Conservation (phyloP, 306 rosid species). For the Rosa multiflora region DNA sequence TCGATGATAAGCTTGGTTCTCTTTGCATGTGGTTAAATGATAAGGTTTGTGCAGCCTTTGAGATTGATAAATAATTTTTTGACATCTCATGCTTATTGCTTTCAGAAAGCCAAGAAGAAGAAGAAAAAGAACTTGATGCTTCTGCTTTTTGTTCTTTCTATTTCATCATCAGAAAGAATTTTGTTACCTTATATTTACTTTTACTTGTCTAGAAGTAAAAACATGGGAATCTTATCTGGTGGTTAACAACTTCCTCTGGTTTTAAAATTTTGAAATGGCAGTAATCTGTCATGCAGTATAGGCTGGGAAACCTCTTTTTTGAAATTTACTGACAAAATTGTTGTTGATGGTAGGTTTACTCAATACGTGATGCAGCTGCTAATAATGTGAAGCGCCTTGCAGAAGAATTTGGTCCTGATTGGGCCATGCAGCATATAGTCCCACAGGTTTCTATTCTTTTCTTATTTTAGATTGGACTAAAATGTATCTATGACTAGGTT, state of each 20-base stretch:
- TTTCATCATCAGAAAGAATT: neutral
- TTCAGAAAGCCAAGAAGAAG: neutral
- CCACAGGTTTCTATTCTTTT: slow-evolving; percentile 66
- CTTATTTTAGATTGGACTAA: neutral
- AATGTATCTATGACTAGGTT: neutral
- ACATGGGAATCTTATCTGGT: no score
- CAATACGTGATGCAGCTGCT: slow-evolving; percentile 99
- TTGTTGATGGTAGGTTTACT: slow-evolving; percentile 67
- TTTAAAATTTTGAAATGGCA: no score
- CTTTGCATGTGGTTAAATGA: no score
- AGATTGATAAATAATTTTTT: slow-evolving; percentile 1
- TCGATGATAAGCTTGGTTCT: no score
- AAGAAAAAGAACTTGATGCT: neutral
- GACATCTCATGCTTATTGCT: neutral
- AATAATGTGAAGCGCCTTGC: slow-evolving; percentile 98
- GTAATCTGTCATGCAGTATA: no score
- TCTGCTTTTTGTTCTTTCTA: neutral
- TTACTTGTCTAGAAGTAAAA: slow-evolving; percentile 1
- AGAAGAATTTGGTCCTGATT: slow-evolving; percentile 96
- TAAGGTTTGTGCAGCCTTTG: slow-evolving; percentile 31
- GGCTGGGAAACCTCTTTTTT: no score
- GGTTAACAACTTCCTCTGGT: no score
- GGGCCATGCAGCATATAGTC: slow-evolving; percentile 98
- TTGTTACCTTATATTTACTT: neutral
- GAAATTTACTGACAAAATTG: slow-evolving; percentile 8